These are phyloP conservation scores for Colletotrichum limetticola DNA, from an alignment of 2,329 filamentous ascomycete genomes.

Conservation along the genomic window DNA sequence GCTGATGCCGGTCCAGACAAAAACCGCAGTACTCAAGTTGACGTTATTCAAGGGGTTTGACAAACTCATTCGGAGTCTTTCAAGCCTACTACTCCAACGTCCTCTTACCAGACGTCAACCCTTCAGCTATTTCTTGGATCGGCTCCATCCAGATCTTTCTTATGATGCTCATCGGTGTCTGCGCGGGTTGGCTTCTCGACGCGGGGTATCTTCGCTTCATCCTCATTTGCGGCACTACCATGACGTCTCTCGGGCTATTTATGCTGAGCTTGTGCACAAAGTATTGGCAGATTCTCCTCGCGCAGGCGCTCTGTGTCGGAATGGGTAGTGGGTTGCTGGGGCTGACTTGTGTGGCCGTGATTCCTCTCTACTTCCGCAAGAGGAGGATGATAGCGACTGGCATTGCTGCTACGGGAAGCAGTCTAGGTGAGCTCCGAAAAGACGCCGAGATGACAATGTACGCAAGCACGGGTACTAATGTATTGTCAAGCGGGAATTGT, in stretches of 20 bases:
- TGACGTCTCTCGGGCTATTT: constrained; percentile 59
- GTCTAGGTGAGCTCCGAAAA: constrained; percentile 39
- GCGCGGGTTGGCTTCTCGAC: constrained; percentile 60
- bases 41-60: constrained; percentile 47
- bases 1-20: too few species aligned
- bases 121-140: constrained; percentile 52
- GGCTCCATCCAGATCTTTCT: constrained; percentile 59
- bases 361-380: constrained; percentile 46
- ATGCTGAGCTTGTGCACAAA: constrained; percentile 47
- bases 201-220: constrained; percentile 55
- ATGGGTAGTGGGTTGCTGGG: constrained; percentile 55
- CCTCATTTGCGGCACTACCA: constrained; percentile 50
- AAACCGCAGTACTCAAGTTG: background rate
- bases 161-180: constrained; percentile 52
- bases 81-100: constrained; percentile 61
- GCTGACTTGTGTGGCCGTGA: constrained; percentile 47
- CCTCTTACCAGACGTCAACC: constrained; percentile 11
- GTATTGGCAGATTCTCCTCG: constrained; percentile 58
- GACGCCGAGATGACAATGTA: too few species aligned
- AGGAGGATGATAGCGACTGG: constrained; percentile 45
- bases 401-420: constrained; percentile 45
- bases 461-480: background rate
- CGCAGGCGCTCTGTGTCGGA: constrained; percentile 58
- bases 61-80: constrained; percentile 63
- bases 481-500: constrained; percentile 7